Base-by-base conservation (phyloP, 176 grass and related monocot genomes). In the Saccharum spontaneum region DNA sequence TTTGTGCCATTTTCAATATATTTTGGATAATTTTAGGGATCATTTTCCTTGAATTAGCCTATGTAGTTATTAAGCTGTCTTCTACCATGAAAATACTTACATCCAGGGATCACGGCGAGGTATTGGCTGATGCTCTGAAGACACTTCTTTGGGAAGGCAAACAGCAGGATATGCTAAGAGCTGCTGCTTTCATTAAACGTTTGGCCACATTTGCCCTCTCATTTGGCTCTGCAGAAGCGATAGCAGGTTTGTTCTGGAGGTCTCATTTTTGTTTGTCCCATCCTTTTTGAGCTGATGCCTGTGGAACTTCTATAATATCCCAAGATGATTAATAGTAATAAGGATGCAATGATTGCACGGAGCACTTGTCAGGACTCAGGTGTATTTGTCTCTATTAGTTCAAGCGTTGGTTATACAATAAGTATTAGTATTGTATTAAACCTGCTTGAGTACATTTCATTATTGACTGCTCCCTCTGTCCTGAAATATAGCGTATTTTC, bases 71-170 rank as follows among this genome's bases (percentile, higher is more conserved):
- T 67, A 54, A 73, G 7, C 22, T 84, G 48, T 57, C 46, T n/a
- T n/a, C 20, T 12, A 0, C 59, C 72, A 54, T 72, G 55, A 79
- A 78, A 8, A 82, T 55, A 20, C 57, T 44, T 87, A 50, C 70
- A 84, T 87, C 33, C 89, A 99, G 94, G 85, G 97, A 96, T 82
- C 73, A 36, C 23, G 93, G 94, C 79, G 90, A 94, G 79, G 88
- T 99, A 83, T 81, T 99, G 81, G 94, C 91, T 65, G 93, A 96
- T 75, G 97, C 97, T 89, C 82, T 99, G 55, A 91, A 99, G 88
- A 91, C 79, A 17, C 94, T 99, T 84, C 86, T 96, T 39, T 99
- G 97, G 88, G 97, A 99, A 89, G 93, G 93, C 69, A 99, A 83
- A 63, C 91, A 89, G 70, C 97, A 96, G 66, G 91, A 99, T 81